Evolutionary conservation across 2,329 filamentous ascomycete genomes (phyloP), one percentile per base, ranked within the genome.

Genomic region (Venturia aucupariae): DNA sequence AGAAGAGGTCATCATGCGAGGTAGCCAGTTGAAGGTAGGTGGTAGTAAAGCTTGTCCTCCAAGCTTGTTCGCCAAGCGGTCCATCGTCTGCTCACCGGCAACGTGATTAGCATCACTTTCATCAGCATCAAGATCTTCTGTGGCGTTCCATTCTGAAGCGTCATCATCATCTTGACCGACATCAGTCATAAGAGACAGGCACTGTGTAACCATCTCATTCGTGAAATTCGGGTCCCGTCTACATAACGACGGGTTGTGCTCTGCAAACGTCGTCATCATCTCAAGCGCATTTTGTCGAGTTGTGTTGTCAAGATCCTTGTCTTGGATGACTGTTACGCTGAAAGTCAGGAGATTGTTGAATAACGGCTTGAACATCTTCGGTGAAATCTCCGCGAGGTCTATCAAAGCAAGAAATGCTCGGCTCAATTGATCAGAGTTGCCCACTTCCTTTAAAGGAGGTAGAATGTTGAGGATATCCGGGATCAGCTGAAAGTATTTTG

Each of bases 51-150:
- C 87, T 71, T 90, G 83, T n/a, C 94, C 94, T 65, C 94, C 94
- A 42, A 99, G 88, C 77, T 96, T 97, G 81, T 97, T 99, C 64
- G 94, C 93, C 63, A 99, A 81, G 65, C 94, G 87, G 74, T 99
- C 94, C 93, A 99, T 97, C 70, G 91, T 95, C 77, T 99, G 94
- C 77, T 99, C 94, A 66, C 94, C 94, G 54, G 93, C 94, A 68
- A 99, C 92, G 72, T 99, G 94, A 75, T 99, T 99, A 67, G 92
- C 86, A 72, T 99, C 94, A 73, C 91, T 97, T 77, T 99, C 94
- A 70, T 97, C 94, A 66, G 91, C 86, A 68, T 99, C 94, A 68
- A 97, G 86, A 80, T 99, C 94, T 73, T 99, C 94, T 32, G 90
- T 90, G 3, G 86, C 82, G 68, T 96, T 89, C 94, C 94, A 99